Conservation (phyloP, 2,329 filamentous ascomycete genomes). For the Coniella lustricola region DNA sequence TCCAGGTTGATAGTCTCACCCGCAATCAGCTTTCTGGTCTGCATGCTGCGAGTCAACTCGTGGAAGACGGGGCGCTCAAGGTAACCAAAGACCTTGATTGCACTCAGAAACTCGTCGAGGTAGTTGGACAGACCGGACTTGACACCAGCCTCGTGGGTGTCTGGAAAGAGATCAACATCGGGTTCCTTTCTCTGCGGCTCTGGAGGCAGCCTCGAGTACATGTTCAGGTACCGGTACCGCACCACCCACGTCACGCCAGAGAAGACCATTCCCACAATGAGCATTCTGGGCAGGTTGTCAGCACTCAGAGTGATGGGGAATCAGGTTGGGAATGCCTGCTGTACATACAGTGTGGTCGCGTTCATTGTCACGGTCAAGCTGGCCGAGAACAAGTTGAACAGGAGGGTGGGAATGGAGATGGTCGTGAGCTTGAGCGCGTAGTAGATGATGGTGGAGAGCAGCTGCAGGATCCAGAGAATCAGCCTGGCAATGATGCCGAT, state of each 20-base stretch:
- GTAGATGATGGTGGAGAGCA: constrained; percentile 57
- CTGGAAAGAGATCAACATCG: constrained; percentile 89
- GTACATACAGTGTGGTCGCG: constrained; percentile 75
- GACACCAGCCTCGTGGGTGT: constrained; percentile 79
- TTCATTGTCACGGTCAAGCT: constrained; percentile 98
- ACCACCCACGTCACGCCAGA: constrained; percentile 92
- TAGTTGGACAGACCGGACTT: constrained; percentile 95
- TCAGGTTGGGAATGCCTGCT: too few relatives aligned
- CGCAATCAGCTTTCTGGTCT: constrained; percentile 91
- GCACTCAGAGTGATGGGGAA: too few relatives aligned
- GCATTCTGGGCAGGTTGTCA: constrained; percentile 44
- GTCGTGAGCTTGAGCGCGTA: constrained; percentile 80
- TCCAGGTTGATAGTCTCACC: constrained; percentile 92
- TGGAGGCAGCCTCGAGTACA: constrained; percentile 88
- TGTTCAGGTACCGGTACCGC: constrained; percentile 90
- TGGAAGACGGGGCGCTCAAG: constrained; percentile 95
- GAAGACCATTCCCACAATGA: constrained; percentile 69
- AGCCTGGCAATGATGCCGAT: constrained; percentile 49
- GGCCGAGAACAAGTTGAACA: constrained; percentile 85
- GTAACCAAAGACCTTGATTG: constrained; percentile 98
- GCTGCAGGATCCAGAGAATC: constrained; percentile 47
- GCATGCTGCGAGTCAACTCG: constrained; percentile 95
- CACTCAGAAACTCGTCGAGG: constrained; percentile 93
- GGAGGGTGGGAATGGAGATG: constrained; percentile 79
- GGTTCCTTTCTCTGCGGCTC: constrained; percentile 95